phyloP scores from a whole-genome alignment of 306 rosid species.

The Psophocarpus tetragonolobus region DNA sequence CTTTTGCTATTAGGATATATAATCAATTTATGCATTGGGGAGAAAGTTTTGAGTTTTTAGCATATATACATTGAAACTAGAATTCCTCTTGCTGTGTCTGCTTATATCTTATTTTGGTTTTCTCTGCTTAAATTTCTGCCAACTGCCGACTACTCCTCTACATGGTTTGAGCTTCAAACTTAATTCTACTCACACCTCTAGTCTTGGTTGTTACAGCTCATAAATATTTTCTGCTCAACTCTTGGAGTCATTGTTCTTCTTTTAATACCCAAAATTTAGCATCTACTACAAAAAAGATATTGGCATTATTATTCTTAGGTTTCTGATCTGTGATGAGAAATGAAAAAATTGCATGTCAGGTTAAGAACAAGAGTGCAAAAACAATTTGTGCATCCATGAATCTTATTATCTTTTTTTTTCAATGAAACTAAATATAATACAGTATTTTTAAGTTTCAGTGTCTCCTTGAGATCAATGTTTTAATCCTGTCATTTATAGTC shows the following conservation, averaged over 20 bases:
- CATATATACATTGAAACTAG: conserved; percentile 9
- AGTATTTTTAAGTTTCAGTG: background rate
- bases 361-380: background rate
- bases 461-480: background rate
- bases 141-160: background rate
- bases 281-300: background rate
- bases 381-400: background rate
- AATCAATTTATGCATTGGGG: conserved; percentile 7
- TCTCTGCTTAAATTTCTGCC: background rate
- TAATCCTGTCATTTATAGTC: background rate
- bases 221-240: background rate
- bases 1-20: background rate
- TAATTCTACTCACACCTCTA: background rate
- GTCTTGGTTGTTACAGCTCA: background rate
- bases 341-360: background rate
- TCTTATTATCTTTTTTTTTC: background rate
- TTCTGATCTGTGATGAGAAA: background rate
- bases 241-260: background rate
- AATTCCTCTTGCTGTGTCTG: conserved; percentile 13
- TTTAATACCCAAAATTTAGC: background rate
- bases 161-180: no score
- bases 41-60: conserved; percentile 2
- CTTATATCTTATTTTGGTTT: conserved; percentile 7
- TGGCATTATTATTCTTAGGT: background rate
- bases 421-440: background rate